Percentiles rank a stretch among this genome's conserved stretches.
phyloP scores from a whole-genome alignment of 176 grass and related monocot genomes.

The Carex parvula region DNA sequence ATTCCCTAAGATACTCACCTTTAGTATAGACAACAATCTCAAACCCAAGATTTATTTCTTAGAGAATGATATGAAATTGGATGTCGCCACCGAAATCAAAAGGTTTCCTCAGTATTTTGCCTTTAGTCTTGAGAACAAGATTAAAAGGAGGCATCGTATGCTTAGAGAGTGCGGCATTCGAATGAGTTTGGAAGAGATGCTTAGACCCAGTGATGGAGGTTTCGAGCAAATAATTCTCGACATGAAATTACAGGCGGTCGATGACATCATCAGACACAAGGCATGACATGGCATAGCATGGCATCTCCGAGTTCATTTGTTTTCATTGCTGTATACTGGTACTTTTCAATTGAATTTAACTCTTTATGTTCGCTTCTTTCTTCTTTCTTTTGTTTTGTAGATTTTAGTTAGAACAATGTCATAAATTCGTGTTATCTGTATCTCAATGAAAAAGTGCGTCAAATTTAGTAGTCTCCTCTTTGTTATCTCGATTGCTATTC shows the following conservation, averaged over 20 bases:
- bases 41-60: constrained; percentile 59
- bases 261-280: background rate
- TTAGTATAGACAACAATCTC: constrained; percentile 59
- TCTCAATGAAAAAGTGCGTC: background rate
- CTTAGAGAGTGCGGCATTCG: constrained; percentile 31
- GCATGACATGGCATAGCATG: background rate
- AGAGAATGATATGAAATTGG: constrained; percentile 33
- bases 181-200: constrained; percentile 57
- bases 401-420: background rate
- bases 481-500: no score
- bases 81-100: constrained; percentile 37
- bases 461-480: background rate
- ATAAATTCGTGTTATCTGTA: background rate
- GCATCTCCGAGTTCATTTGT: no score
- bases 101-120: constrained; percentile 86
- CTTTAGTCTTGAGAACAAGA: constrained; percentile 70
- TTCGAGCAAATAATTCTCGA: constrained; percentile 41
- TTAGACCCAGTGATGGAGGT: constrained; percentile 52
- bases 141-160: constrained; percentile 39
- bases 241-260: background rate
- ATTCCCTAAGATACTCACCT: constrained; percentile 64
- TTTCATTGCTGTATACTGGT: no score
- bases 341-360: no score
- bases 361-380: no score
- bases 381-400: background rate